Base-by-base conservation (phyloP, 495 filamentous ascomycete species). In the Penicillium manginii region DNA sequence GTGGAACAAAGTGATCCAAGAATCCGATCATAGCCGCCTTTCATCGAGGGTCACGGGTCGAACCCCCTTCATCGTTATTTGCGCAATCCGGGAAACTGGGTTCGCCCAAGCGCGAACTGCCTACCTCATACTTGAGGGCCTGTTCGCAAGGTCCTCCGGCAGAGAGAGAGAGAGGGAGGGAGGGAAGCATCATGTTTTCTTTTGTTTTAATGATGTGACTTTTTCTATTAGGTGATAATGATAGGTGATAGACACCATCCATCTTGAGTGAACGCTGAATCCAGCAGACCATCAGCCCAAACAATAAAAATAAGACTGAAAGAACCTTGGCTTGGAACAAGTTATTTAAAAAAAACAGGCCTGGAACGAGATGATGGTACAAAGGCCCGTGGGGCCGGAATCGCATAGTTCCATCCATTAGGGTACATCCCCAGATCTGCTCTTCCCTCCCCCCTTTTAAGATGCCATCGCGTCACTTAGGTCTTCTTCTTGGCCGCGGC, bases 401-500 rank as follows among this genome's bases (percentile, higher is more conserved):
- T 47, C 45, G 15, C 21, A 47, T 47, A 47, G 45, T 47, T 47
- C 45, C 45, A 19, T 23, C 45, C 45, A 29, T 50, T 37, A n/a
- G 35, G 35, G 14, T 50, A 35, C 23, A 50, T 47, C 45, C 15
- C 45, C 15, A 47, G 45, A 14, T 26, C 45, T 26, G 45, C 51
- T 33, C 32, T 37, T 19, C 26, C n/a, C n/a, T 17, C 39, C 48
- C 46, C 49, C 35, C 18, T 46, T 50, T 57, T 43, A 57, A 31
- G 54, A 54, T 54, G 11, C 45, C 45, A 23, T 52, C 46, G 18
- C 5, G 37, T 31, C 40, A 45, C 83, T 90, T 76, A 84, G 60
- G 78, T 75, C 83, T 91, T 91, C 72, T 86, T 85, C 72, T 82
- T 84, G 48, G 84, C 81, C 29, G 86, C 88, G 43, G 86, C 86